A percentile compares a stretch with the other conserved stretches of the same genome.
These are phyloP conservation scores for Crithidia acanthocephali DNA, from an alignment of 208 protist genomes.

Conservation along the genomic window DNA sequence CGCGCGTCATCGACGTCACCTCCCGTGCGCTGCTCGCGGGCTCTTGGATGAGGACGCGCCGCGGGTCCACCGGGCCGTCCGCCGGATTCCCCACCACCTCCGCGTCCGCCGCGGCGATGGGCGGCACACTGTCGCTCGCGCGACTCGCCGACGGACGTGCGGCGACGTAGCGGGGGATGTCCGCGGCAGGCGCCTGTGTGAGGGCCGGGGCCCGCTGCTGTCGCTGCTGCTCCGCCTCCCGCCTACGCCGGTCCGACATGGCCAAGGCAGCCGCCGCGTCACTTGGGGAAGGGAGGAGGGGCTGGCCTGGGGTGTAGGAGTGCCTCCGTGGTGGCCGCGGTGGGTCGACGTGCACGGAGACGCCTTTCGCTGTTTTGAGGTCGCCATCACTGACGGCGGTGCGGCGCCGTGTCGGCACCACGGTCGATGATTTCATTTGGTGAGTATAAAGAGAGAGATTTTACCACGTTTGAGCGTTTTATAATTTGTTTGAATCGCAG, in stretches of 20 bases:
- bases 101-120: not conserved
- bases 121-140: not conserved
- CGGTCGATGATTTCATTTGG: constrained; percentile 1
- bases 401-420: constrained; percentile 12
- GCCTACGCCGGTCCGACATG: not conserved
- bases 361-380: not conserved
- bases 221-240: constrained; percentile 11
- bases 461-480: too few relatives aligned
- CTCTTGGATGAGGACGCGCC: not conserved
- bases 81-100: not conserved
- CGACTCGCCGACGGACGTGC: constrained; percentile 12
- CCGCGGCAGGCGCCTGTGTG: not conserved
- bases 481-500: too few relatives aligned
- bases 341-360: constrained; percentile 14
- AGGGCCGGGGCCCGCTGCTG: constrained; percentile 8
- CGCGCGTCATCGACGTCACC: constrained; percentile 1
- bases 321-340: constrained; percentile 10
- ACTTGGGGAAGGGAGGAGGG: not conserved
- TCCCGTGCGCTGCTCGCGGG: not conserved
- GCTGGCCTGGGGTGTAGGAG: constrained; percentile 1
- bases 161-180: constrained; percentile 16
- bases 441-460: too few relatives aligned
- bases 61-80: not conserved
- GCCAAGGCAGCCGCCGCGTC: not conserved
- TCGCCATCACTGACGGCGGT: not conserved